Base-by-base conservation (phyloP, 257 asterid genomes). In the Capsicum pubescens region DNA sequence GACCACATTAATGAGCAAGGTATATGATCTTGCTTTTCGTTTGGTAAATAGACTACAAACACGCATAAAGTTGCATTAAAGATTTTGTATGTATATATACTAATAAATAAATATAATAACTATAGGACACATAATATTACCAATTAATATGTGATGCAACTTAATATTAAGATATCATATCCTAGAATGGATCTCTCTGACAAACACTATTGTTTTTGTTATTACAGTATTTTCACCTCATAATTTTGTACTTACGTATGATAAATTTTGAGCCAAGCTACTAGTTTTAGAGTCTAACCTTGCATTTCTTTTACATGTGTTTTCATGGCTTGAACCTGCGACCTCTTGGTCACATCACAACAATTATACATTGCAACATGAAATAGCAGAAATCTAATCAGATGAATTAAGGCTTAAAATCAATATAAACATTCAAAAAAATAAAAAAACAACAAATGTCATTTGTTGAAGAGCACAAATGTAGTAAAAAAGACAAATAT, bases 11-110 rank as follows among this genome's bases (percentile, higher is more conserved):
- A 71, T 71, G 39, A n/a, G 58, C 39, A 46, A 5, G 39, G 55
- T 26, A 46, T 70, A 70, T 17, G 35, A 42, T 15, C 32, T 9
- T 42, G 35, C 26, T 9, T 42, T 70, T 70, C 55, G 8, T 70
- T 70, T 70, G 55, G 39, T 48, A 8, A 39, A 71, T 71, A 46
- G 80, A n/a, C 80, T 17, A 71, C n/a, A 71, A 35, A 71, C 80
- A 71, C 6, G 4, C 11, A 36, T 46, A 71, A 71, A 71, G 58
- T 39, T 71, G 79, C 79, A n/a, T 46, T 19, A 39, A 46, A 6
- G 35, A 36, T 9, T 57, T 10, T n/a, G 52, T n/a, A 21, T 46
- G 21, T 9, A 64, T 26, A n/a, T 71, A 46, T n/a, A 54, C 64
- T 77, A 26, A 77, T 54, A 54, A 14, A 54, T 55, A 13, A 21